These are phyloP conservation scores for Podaxis sp. DNA, from an alignment of 768 basidiomycete species.

Conservation along the genomic window DNA sequence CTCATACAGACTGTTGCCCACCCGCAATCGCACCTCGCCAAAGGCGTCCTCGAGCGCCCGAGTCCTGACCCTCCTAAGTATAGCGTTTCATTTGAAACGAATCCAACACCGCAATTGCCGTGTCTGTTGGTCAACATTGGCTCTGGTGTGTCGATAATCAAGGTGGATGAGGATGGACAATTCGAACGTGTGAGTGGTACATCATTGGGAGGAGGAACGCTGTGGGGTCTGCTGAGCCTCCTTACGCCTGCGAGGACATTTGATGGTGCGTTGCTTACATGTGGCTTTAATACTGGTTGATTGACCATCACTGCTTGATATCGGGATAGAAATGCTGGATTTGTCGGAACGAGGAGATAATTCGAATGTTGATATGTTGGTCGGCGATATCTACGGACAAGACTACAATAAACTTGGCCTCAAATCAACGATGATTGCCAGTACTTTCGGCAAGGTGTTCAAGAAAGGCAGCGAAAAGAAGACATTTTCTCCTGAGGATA, in stretches of 20 bases:
- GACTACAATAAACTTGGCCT: slow-evolving; percentile 94
- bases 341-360: slow-evolving; percentile 95
- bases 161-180: slow-evolving; percentile 91
- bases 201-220: slow-evolving; percentile 92
- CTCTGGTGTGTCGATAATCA: slow-evolving; percentile 96
- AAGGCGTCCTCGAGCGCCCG: slow-evolving; percentile 65
- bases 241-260: slow-evolving; percentile 94
- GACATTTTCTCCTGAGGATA: slow-evolving; percentile 86
- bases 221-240: slow-evolving; percentile 94
- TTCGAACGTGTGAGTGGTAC: slow-evolving; percentile 98
- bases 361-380: slow-evolving; percentile 94
- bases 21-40: slow-evolving; percentile 16
- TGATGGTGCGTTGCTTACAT: slow-evolving; percentile 68
- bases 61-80: slow-evolving; percentile 89
- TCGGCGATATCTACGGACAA: slow-evolving; percentile 98
- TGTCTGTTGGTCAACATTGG: slow-evolving; percentile 98
- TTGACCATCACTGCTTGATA: slow-evolving; percentile 12
- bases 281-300: slow-evolving; percentile 10
- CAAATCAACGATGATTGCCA: slow-evolving; percentile 97
- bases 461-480: slow-evolving; percentile 80
- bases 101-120: slow-evolving; percentile 86
- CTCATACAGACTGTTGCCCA: slow-evolving; percentile 71
- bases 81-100: slow-evolving; percentile 82
- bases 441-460: slow-evolving; percentile 98
- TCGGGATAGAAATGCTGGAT: slow-evolving; percentile 82